Evolutionary conservation across 306 rosid genomes (phyloP).

Genomic region (Cercis canadensis): DNA sequence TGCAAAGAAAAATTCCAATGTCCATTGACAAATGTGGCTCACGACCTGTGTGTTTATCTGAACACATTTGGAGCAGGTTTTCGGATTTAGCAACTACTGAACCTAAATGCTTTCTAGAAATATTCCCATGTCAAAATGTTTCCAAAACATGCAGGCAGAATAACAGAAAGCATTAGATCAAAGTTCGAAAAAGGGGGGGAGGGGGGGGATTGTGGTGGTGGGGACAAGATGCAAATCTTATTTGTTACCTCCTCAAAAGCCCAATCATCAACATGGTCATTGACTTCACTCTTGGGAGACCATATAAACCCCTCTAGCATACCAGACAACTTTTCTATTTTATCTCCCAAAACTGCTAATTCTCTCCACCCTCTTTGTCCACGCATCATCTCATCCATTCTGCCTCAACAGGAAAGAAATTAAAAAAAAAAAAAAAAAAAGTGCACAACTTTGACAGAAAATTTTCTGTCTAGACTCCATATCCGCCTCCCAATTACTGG

Average conservation of each 20-base stretch:
- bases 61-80: not conserved
- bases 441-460: constrained; percentile 33
- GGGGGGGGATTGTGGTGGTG: too few relatives aligned
- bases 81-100: not conserved
- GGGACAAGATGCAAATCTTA: constrained; percentile 13
- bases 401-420: constrained; percentile 45
- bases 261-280: constrained; percentile 65
- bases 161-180: constrained; percentile 2
- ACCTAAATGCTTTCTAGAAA: constrained; percentile 15
- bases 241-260: constrained; percentile 85
- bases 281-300: constrained; percentile 69
- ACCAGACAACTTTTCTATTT: constrained; percentile 78
- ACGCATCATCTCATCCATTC: constrained; percentile 99
- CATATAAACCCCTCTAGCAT: constrained; percentile 83
- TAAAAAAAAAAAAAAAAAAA: not conserved
- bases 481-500: not conserved
- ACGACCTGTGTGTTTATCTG: constrained; percentile 9
- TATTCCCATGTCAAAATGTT: constrained; percentile 11
- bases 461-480: constrained; percentile 30
- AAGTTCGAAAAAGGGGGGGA: not conserved
- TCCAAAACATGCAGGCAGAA: constrained; percentile 20
- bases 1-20: constrained; percentile 4
- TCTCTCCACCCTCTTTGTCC: constrained; percentile 99
- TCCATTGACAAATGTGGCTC: not conserved
- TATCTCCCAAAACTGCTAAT: constrained; percentile 87